Conservation (phyloP, 108 stramenopile species). For the Cyclotella choctawhatcheeana region DNA sequence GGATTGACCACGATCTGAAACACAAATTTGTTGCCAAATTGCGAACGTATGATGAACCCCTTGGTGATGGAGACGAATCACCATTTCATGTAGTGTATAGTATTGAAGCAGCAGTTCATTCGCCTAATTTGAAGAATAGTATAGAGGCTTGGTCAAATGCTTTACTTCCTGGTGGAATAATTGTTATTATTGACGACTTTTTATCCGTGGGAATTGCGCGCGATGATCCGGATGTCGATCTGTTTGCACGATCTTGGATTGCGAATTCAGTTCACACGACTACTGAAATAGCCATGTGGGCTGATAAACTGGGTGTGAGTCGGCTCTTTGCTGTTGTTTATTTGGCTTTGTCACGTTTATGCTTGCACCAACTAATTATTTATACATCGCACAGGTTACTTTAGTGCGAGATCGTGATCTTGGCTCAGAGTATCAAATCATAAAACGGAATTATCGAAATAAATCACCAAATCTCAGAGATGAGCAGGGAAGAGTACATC, state of each 20-base stretch:
- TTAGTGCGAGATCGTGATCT: conserved; percentile 53
- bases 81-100: conserved; percentile 54
- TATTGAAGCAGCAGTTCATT: conserved; percentile 69
- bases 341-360: no score
- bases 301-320: conserved; percentile 27
- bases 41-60: conserved; percentile 50
- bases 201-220: conserved; percentile 25
- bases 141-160: conserved; percentile 50
- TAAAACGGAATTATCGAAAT: conserved; percentile 56
- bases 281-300: conserved; percentile 33
- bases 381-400: no score
- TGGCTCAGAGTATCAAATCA: conserved; percentile 46
- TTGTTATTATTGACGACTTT: conserved; percentile 64
- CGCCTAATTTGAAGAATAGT: conserved; percentile 39
- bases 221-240: conserved; percentile 34
- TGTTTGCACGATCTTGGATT: conserved; percentile 57
- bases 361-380: no score
- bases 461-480: conserved; percentile 42
- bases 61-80: conserved; percentile 6
- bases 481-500: conserved; percentile 38
- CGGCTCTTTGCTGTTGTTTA: no score
- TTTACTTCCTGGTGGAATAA: conserved; percentile 43
- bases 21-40: conserved; percentile 55
- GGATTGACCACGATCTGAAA: conserved; percentile 39
- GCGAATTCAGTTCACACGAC: conserved; percentile 52